Evolutionary conservation across 805 yeast species (phyloP).

Genomic region (Starmera amethionina): DNA sequence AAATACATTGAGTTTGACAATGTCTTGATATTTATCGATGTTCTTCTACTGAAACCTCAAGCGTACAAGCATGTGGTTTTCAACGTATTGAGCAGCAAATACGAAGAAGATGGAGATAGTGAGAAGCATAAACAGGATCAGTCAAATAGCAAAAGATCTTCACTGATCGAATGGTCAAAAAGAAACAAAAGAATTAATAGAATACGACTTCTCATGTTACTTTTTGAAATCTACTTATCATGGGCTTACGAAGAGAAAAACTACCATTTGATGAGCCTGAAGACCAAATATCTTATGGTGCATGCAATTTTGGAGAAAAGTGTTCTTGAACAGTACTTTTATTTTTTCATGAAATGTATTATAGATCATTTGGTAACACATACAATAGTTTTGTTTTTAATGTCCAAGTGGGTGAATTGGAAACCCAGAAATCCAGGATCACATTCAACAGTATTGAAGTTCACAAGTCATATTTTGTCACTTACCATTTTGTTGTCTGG

Average conservation of each 20-base stretch:
- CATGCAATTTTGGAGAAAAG: constrained; percentile 22
- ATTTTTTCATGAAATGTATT: constrained; percentile 43
- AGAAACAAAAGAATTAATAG: constrained; percentile 27
- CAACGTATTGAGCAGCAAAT: constrained; percentile 36
- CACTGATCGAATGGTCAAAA: constrained; percentile 10
- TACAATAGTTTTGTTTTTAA: constrained; percentile 21
- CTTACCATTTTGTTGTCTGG: constrained; percentile 68
- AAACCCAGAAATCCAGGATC: constrained; percentile 8
- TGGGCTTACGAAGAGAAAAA: constrained; percentile 88
- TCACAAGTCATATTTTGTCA: constrained; percentile 31
- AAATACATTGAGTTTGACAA: constrained; percentile 86
- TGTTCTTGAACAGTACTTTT: constrained; percentile 42
- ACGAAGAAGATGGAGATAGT: constrained; percentile 1
- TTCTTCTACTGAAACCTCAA: constrained; percentile 74
- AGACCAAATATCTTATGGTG: constrained; percentile 18
- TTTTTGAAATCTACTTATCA: constrained; percentile 81
- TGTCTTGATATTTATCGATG: constrained; percentile 75
- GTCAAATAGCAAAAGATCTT: constrained; percentile 1
- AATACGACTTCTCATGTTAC: constrained; percentile 48
- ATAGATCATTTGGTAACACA: constrained; percentile 35
- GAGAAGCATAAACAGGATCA: not conserved
- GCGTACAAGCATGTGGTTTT: constrained; percentile 83
- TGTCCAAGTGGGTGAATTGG: constrained; percentile 21
- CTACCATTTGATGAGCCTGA: constrained; percentile 13
- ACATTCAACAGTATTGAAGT: constrained; percentile 1